These are phyloP conservation scores for Avena atlantica DNA, from an alignment of 176 grass and related monocot genomes.

Conservation along the genomic window DNA sequence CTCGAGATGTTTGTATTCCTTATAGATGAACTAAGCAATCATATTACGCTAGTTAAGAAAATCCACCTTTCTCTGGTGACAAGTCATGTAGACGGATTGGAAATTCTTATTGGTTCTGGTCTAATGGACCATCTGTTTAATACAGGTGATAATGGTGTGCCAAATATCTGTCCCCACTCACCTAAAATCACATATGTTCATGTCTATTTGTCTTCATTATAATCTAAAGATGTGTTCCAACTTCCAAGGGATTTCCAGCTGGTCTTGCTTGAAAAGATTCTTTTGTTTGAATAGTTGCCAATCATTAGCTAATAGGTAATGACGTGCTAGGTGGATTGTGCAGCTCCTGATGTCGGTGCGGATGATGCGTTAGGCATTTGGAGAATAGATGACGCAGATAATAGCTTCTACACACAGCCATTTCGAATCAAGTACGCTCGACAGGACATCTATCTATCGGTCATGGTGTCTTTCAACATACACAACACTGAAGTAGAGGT, in stretches of 20 bases:
- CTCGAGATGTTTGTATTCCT: conserved; percentile 28
- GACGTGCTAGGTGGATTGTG: conserved; percentile 93
- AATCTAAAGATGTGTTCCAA: conserved; percentile 6
- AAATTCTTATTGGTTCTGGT: not conserved
- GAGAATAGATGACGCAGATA: conserved; percentile 91
- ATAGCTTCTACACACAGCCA: conserved; percentile 96
- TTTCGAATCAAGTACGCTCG: conserved; percentile 95
- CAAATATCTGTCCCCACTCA: not conserved
- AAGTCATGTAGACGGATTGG: not conserved
- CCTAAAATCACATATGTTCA: conserved; percentile 9
- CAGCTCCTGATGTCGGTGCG: conserved; percentile 75
- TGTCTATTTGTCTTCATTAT: conserved; percentile 8
- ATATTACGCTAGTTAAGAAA: conserved; percentile 3
- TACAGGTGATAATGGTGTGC: conserved; percentile 17
- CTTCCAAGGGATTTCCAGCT: conserved; percentile 1
- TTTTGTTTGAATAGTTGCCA: conserved; percentile 32
- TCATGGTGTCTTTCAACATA: conserved; percentile 99
- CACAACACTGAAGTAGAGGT: conserved; percentile 79
- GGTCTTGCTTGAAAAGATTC: conserved; percentile 10
- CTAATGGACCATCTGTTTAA: conserved; percentile 1
- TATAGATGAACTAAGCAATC: not conserved
- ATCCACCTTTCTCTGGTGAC: conserved; percentile 5
- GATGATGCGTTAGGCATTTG: conserved; percentile 87
- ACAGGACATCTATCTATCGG: conserved; percentile 90
- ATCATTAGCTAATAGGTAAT: conserved; percentile 84